Base-by-base conservation (phyloP, 2,329 filamentous ascomycete genomes). In the Metarhizium album region DNA sequence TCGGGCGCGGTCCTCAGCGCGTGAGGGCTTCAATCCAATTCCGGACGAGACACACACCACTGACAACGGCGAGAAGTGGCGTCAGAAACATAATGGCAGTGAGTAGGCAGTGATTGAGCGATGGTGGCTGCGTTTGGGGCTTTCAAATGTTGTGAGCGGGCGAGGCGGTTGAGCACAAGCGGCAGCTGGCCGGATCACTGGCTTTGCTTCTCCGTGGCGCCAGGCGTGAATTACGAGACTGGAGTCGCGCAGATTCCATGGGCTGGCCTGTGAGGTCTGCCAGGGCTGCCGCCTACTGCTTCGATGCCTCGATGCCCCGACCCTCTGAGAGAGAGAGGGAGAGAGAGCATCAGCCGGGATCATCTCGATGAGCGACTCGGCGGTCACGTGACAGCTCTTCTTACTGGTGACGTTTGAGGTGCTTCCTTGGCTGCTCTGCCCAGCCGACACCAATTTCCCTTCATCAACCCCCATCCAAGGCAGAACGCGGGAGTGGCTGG, bases 361-460 rank as follows among this genome's bases (percentile, higher is more conserved):
- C 45, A 22, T 46, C 27, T 46, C 45, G 45, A 35, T 35, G 11
- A 31, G n/a, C 45, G n/a, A 46, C 40, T 45, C 23, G 22, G 27
- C 11, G 4, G 42, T 67, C 65, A 67, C 65, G 65, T 67, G 65
- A 67, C 47, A 46, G 7, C 29, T n/a, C n/a, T 29, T 22, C 35
- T 56, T 55, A 53, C 56, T 54, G 58, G 65, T 67, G 65, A 67
- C 65, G 65, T 68, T 60, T 63, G 62, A 56, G 57, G 58, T 60
- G 58, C 65, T 67, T 66, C 57, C 61, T 61, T 66, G 60, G 62
- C 60, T 58, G 65, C 65, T 62, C 47, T 55, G 54, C 57, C 57
- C 38, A 31, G 24, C 48, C 48, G 23, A 23, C 20, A 45, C 37
- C 52, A 35, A 45, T 42, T 43, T 38, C 43, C 33, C 24, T 47